phyloP scores from a whole-genome alignment of 2,329 filamentous ascomycete species.

The Cercospora citrullina region DNA sequence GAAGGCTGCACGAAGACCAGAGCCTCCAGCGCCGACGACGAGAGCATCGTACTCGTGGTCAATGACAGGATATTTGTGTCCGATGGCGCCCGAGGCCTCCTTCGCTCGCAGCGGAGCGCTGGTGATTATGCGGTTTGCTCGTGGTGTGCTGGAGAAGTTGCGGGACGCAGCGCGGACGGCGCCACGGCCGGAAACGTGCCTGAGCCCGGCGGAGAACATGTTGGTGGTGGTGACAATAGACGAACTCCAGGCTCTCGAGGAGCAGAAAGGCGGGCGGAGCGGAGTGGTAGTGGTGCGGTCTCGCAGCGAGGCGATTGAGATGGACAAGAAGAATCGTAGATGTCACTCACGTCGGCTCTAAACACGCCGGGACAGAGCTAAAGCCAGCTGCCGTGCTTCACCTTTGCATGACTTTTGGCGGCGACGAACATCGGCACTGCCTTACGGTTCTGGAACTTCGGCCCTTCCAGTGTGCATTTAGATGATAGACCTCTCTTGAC shows the following conservation, averaged over 20 bases:
- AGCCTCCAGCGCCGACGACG: constrained; percentile 82
- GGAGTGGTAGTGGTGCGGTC: not conserved
- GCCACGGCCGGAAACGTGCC: constrained; percentile 37
- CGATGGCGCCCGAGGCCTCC: constrained; percentile 84
- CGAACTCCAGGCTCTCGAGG: not conserved
- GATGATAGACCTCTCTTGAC: not conserved
- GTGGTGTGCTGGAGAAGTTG: constrained; percentile 82
- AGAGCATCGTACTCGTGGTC: constrained; percentile 99
- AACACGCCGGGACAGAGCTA: not conserved
- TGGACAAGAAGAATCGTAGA: constrained; percentile 7
- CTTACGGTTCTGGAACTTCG: not conserved
- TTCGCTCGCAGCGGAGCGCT: constrained; percentile 81
- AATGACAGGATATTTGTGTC: constrained; percentile 92
- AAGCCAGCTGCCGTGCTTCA: not conserved
- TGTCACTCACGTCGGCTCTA: constrained; percentile 3
- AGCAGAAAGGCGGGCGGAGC: not conserved
- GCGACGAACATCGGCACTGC: not conserved
- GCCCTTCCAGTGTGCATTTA: not conserved
- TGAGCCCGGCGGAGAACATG: constrained; percentile 42
- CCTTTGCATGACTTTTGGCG: not conserved
- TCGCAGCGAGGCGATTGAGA: not conserved
- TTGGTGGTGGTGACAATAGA: constrained; percentile 13
- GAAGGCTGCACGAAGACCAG: constrained; percentile 78
- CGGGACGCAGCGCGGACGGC: constrained; percentile 46
- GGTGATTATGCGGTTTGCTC: constrained; percentile 80